Percentiles rank a stretch among this genome's conserved stretches.
phyloP scores from a whole-genome alignment of 139 green algal genomes.

The Tetradesmus lagerheimii region DNA sequence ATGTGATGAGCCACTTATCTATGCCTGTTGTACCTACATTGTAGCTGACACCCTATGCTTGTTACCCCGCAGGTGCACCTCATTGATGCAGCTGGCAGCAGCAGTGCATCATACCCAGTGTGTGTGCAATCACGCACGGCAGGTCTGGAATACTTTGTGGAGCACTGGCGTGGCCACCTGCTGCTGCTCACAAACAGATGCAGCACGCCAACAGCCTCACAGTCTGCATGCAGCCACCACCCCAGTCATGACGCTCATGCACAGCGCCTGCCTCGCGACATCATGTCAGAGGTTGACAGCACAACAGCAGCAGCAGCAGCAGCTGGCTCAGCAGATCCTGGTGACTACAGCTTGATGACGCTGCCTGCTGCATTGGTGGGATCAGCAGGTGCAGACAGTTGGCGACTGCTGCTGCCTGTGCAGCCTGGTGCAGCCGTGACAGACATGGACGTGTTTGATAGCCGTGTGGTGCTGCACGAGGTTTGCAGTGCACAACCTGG shows the following conservation, averaged over 20 bases:
- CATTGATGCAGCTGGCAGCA: conserved; percentile 50
- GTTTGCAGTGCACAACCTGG: conserved; percentile 22
- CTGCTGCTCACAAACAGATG: conserved; percentile 60
- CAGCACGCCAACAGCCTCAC: not conserved
- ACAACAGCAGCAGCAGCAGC: not conserved
- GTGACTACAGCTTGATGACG: conserved; percentile 22
- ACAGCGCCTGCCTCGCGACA: too few species aligned
- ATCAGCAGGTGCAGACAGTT: conserved; percentile 5
- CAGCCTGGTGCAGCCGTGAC: conserved; percentile 41
- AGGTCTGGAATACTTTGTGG: conserved; percentile 86
- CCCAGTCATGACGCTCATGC: not conserved
- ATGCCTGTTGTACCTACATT: too few species aligned
- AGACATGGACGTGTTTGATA: conserved; percentile 77
- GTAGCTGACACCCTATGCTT: too few species aligned
- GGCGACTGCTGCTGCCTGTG: conserved; percentile 59
- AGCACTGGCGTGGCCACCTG: conserved; percentile 60
- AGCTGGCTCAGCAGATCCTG: not conserved
- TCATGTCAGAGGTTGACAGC: not conserved
- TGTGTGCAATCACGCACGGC: conserved; percentile 57
- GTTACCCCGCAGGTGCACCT: conserved; percentile 69
- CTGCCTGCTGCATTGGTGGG: not conserved
- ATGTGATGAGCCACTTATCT: too few species aligned
- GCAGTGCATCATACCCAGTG: not conserved
- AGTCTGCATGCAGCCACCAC: not conserved
- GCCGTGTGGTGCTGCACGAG: conserved; percentile 61